phyloP scores from a whole-genome alignment of 148 eudicot species.

The Chenopodium suecicum region DNA sequence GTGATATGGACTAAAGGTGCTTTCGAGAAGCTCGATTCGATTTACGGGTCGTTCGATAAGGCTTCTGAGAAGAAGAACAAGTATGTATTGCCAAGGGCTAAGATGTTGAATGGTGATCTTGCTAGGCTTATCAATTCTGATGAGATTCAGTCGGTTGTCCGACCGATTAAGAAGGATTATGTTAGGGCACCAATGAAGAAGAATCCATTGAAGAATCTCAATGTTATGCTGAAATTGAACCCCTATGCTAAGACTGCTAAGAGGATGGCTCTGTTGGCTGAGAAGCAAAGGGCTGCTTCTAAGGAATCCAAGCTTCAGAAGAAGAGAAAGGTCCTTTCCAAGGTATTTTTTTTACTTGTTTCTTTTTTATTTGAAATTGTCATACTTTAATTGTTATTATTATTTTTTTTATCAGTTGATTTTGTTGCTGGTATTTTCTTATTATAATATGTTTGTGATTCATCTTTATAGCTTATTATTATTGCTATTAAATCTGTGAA shows the following conservation, averaged over 20 bases:
- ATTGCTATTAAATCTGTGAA: too few species aligned
- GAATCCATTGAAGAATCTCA: conserved; percentile 85
- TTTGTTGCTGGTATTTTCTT: neutral
- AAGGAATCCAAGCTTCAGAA: conserved; percentile 66
- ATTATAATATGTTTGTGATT: too few species aligned
- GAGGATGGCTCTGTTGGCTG: conserved; percentile 82
- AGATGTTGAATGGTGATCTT: conserved; percentile 81
- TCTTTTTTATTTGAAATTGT: conserved; percentile 3
- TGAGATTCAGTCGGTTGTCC: conserved; percentile 82
- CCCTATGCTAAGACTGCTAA: conserved; percentile 83
- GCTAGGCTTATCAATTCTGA: conserved; percentile 84
- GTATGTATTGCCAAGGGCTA: conserved; percentile 66
- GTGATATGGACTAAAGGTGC: conserved; percentile 86
- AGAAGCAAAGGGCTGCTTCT: conserved; percentile 63
- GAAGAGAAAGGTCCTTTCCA: conserved; percentile 64
- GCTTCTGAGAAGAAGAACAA: conserved; percentile 68
- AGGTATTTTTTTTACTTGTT: conserved; percentile 40
- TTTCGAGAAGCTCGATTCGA: conserved; percentile 70
- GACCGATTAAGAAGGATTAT: conserved; percentile 70
- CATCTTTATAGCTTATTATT: too few species aligned
- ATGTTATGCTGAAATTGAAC: conserved; percentile 72
- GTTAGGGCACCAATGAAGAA: conserved; percentile 80
- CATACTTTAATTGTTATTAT: neutral
- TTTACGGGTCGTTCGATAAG: conserved; percentile 78
- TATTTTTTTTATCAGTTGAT: neutral